phyloP scores from a whole-genome alignment of 768 basidiomycete species.

The Podaxis pistillaris region DNA sequence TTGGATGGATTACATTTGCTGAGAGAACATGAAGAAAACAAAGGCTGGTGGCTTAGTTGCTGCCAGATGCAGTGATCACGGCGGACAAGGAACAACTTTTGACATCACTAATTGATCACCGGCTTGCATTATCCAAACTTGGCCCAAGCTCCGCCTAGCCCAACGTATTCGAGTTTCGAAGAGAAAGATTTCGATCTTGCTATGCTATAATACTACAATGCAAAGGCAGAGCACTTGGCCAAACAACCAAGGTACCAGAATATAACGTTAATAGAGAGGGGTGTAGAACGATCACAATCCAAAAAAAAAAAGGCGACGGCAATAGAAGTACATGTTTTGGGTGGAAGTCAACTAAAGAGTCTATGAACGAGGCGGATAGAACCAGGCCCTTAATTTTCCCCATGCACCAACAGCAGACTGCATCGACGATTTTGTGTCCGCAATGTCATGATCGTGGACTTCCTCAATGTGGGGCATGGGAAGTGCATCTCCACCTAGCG shows the following conservation, averaged over 20 bases:
- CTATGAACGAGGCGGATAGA: slow-evolving; percentile 8
- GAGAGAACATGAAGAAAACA: not conserved
- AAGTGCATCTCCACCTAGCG: slow-evolving; percentile 35
- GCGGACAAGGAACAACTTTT: not conserved
- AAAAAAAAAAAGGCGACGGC: not conserved
- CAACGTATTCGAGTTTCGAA: not conserved
- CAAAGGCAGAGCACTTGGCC: not conserved
- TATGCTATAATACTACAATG: slow-evolving; percentile 11
- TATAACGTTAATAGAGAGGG: slow-evolving; percentile 3
- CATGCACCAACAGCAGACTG: slow-evolving; percentile 9
- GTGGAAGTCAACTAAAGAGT: not conserved
- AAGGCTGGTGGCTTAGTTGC: not conserved
- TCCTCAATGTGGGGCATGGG: slow-evolving; percentile 16
- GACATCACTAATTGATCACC: slow-evolving; percentile 2
- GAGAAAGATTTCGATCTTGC: not conserved
- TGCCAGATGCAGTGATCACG: not conserved
- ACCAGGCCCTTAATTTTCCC: slow-evolving; percentile 19
- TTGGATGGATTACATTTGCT: not conserved
- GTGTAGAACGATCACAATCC: not conserved
- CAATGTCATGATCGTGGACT: not conserved
- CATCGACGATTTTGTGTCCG: not conserved
- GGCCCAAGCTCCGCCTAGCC: not conserved
- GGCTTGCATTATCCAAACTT: not conserved
- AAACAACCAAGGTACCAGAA: not conserved
- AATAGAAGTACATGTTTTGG: slow-evolving; percentile 7